These are phyloP conservation scores for Metschnikowia peoriensis DNA, from an alignment of 805 yeast species.

Conservation along the genomic window DNA sequence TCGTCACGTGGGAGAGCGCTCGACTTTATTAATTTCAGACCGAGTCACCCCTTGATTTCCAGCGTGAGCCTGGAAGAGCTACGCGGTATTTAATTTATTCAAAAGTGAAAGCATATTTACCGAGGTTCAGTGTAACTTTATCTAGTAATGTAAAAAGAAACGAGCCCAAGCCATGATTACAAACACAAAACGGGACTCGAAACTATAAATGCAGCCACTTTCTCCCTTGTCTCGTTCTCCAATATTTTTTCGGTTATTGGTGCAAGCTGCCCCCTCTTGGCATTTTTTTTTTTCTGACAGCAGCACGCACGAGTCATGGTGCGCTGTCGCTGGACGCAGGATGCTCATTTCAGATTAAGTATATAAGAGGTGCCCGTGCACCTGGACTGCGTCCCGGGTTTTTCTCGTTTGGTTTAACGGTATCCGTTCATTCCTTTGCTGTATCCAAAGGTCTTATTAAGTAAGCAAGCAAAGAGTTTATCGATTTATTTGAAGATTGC, in stretches of 20 bases:
- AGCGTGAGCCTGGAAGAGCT: not conserved
- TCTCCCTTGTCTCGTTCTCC: not conserved
- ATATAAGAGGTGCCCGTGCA: conserved; percentile 6
- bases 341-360: not conserved
- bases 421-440: conserved; percentile 27
- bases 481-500: not conserved
- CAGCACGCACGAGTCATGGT: conserved; percentile 6
- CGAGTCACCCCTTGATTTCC: not conserved
- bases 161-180: not conserved
- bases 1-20: not conserved
- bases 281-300: not conserved
- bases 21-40: not conserved
- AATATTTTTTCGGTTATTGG: not conserved
- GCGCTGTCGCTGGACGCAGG: not conserved
- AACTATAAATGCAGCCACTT: not conserved
- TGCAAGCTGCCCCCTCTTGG: not conserved
- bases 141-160: no score
- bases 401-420: conserved; percentile 27
- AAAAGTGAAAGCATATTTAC: no score
- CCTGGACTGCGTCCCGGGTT: conserved; percentile 7
- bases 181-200: not conserved
- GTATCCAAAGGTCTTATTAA: conserved; percentile 16
- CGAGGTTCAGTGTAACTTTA: no score
- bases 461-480: not conserved
- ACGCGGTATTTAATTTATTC: no score